Conservation (phyloP, 2,329 filamentous ascomycete genomes). For the Septoria linicola region DNA sequence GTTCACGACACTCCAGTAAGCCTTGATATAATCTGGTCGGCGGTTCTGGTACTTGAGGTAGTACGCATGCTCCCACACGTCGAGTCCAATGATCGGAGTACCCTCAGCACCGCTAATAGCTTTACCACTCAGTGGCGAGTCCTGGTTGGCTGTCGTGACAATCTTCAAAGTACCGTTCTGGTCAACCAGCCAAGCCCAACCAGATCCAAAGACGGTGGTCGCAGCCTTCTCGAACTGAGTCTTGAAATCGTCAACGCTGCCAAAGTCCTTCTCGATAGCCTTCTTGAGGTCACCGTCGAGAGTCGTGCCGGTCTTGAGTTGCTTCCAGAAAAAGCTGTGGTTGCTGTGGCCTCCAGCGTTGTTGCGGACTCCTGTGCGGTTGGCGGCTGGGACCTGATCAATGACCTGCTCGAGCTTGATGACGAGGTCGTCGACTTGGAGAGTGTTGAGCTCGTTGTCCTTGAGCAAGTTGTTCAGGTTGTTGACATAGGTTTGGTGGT, state of each 20-base stretch:
- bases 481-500: slow-evolving; percentile 75
- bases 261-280: slow-evolving; percentile 66
- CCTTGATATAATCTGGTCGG: slow-evolving; percentile 71
- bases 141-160: slow-evolving; percentile 82
- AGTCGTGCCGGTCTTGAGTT: slow-evolving; percentile 63
- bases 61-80: slow-evolving; percentile 95
- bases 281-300: slow-evolving; percentile 57
- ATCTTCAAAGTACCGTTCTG: slow-evolving; percentile 64
- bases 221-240: slow-evolving; percentile 64
- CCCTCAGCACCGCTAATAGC: slow-evolving; percentile 56
- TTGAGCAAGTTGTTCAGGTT: slow-evolving; percentile 69
- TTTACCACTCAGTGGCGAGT: slow-evolving; percentile 48
- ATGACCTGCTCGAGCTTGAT: slow-evolving; percentile 54
- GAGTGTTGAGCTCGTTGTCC: slow-evolving; percentile 55
- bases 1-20: slow-evolving; percentile 77
- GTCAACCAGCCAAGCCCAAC: slow-evolving; percentile 84
- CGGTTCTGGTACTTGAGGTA: slow-evolving; percentile 81
- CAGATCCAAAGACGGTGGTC: slow-evolving; percentile 74
- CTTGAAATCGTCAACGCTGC: slow-evolving; percentile 66
- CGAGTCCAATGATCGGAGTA: slow-evolving; percentile 68
- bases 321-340: slow-evolving; percentile 90
- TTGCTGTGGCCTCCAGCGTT: slow-evolving; percentile 92
- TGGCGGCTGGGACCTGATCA: slow-evolving; percentile 59
- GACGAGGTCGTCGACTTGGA: slow-evolving; percentile 47
- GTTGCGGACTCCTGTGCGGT: slow-evolving; percentile 76